These are phyloP conservation scores for Neonectria sp. DNA, from an alignment of 2,329 filamentous ascomycete species.

Conservation along the genomic window DNA sequence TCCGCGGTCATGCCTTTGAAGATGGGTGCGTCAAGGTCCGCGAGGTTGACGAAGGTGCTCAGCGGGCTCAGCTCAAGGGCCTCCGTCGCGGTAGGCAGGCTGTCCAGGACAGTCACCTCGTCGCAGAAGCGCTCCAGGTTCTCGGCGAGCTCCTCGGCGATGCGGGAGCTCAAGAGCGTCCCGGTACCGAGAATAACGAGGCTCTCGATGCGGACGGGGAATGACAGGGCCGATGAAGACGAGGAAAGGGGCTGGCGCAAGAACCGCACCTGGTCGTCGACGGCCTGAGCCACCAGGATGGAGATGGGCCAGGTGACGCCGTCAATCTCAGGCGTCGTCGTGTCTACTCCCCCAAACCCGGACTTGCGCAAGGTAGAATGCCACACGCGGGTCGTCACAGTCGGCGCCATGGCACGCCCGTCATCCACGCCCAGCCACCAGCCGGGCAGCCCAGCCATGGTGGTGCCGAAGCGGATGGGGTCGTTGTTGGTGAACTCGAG, in stretches of 20 bases:
- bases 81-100: too few species aligned
- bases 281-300: slow-evolving; percentile 9
- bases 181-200: slow-evolving; percentile 5
- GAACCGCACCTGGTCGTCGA: slow-evolving; percentile 13
- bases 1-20: neutral
- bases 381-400: slow-evolving; percentile 28
- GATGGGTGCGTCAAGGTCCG: slow-evolving; percentile 6
- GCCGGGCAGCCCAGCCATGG: slow-evolving; percentile 27
- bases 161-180: slow-evolving; percentile 1
- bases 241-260: slow-evolving; percentile 14
- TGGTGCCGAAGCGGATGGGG: neutral
- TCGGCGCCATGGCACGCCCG: slow-evolving; percentile 25
- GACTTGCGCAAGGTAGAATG: slow-evolving; percentile 21
- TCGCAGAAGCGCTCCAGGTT: neutral
- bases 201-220: neutral
- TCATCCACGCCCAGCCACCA: slow-evolving; percentile 34
- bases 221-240: neutral
- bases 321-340: slow-evolving; percentile 12
- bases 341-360: slow-evolving; percentile 31
- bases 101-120: neutral
- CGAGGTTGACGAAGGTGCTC: neutral
- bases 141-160: slow-evolving; percentile 1
- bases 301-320: slow-evolving; percentile 11
- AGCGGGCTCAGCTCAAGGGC: too few species aligned
- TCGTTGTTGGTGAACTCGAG: slow-evolving; percentile 27